Conservation (phyloP, 768 basidiomycete species). For the Antrodiella citrinella region DNA sequence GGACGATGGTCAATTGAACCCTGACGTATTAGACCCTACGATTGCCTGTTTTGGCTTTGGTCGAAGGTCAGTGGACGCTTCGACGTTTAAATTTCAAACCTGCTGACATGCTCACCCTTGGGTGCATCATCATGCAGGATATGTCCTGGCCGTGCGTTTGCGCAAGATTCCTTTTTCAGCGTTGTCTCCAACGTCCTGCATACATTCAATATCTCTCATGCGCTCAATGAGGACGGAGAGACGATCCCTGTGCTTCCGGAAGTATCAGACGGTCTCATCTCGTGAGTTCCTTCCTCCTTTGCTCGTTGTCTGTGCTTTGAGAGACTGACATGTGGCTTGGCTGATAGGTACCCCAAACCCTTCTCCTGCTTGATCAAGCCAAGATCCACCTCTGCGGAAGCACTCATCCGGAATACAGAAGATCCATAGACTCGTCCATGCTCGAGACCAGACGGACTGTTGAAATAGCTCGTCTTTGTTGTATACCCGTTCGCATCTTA, state of each 20-base stretch:
- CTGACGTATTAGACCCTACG: constrained; percentile 4
- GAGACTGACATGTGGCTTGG: not conserved
- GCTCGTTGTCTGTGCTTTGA: not conserved
- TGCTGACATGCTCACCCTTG: not conserved
- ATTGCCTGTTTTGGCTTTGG: constrained; percentile 2
- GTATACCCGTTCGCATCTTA: no score
- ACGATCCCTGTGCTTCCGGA: constrained; percentile 14
- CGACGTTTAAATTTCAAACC: no score
- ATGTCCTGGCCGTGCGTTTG: constrained; percentile 13
- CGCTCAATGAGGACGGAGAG: not conserved
- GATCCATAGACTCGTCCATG: not conserved
- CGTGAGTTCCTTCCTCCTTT: not conserved
- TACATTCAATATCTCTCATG: constrained; percentile 3
- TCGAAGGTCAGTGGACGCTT: not conserved
- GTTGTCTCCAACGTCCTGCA: constrained; percentile 10
- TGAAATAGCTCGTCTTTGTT: no score
- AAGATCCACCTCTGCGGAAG: constrained; percentile 2
- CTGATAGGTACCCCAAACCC: constrained; percentile 3
- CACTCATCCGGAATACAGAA: not conserved
- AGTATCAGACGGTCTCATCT: not conserved
- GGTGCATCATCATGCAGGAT: constrained; percentile 2
- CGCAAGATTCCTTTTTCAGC: constrained; percentile 5
- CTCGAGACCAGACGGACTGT: no score
- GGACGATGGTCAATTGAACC: constrained; percentile 5
- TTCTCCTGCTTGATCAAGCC: constrained; percentile 7